Evolutionary conservation across 805 yeast species (phyloP), one percentile per base, ranked within the genome.

Genomic region (Scheffersomyces ergatensis): DNA sequence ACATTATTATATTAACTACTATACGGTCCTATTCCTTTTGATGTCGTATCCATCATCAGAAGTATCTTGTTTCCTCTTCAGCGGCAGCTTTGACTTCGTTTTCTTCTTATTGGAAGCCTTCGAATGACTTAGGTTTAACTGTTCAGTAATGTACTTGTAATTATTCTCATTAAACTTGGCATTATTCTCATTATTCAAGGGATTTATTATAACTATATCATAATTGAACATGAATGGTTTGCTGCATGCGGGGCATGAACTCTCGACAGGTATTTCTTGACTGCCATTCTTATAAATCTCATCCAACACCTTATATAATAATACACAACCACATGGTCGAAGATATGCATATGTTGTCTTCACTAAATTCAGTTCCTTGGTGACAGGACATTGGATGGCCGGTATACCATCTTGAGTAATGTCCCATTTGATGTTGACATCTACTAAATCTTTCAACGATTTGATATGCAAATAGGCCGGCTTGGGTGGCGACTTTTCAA

Each of bases 241-340:
- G 11, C 44, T 49, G 43, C 75, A 70, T 14, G 34, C 46, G 11
- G 74, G 73, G 45, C 75, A 70, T 26, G 23, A 31, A 17, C 29
- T 25, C 9, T 32, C 34, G 7, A 14, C n/a, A 14, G 32, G 32
- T 29, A 36, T 47, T 51, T 29, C 49, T 15, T 25, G 31, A 13
- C 16, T 43, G 0, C 50, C 47, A 7, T 44, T 32, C 13, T 34
- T 39, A 38, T 31, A 30, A 17, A 63, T 15, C 18, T 54, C 55
- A 6, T 45, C 37, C 5, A 65, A 42, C 3, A 57, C 40, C 33
- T 53, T 60, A 34, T 49, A 46, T 3, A 64, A 54, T 9, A 68
- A 15, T 1, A 67, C 63, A 48, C 74, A 69, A 13, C 74, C 74
- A 51, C 75, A 70, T 0, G 56, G 39, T 34, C 74, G 55, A 17